Evolutionary conservation across 176 grass and related monocot species (phyloP).

Genomic region (Calamus simplicifolius): DNA sequence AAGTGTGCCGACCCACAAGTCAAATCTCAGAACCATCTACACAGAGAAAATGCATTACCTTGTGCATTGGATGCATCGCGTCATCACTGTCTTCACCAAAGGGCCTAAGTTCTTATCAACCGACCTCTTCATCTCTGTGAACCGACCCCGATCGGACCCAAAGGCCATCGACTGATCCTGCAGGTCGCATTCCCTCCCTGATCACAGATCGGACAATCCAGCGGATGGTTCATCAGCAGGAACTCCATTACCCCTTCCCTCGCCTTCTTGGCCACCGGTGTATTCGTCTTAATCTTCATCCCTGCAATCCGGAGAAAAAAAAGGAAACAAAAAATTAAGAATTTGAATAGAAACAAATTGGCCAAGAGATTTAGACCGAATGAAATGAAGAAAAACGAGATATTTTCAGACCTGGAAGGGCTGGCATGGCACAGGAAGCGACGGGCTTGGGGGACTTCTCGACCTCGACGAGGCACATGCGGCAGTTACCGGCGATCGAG

Average conservation of each 20-base stretch:
- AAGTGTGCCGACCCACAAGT: no score
- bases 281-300: slow-evolving; percentile 99
- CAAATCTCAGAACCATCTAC: neutral
- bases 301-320: slow-evolving; percentile 30
- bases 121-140: slow-evolving; percentile 96
- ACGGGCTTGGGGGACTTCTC: slow-evolving; percentile 99
- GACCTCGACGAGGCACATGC: slow-evolving; percentile 99
- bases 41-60: slow-evolving; percentile 34
- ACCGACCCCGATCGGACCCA: slow-evolving; percentile 84
- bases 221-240: slow-evolving; percentile 90
- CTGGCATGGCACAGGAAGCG: slow-evolving; percentile 97
- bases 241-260: slow-evolving; percentile 99
- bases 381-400: neutral
- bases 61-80: slow-evolving; percentile 99
- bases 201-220: slow-evolving; percentile 96
- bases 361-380: no score
- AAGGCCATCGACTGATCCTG: slow-evolving; percentile 99
- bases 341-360: neutral
- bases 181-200: slow-evolving; percentile 96
- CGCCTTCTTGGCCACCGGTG: slow-evolving; percentile 90
- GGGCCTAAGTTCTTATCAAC: slow-evolving; percentile 98
- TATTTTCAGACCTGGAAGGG: slow-evolving; percentile 48
- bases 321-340: no score
- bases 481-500: slow-evolving; percentile 90
- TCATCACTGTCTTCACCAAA: slow-evolving; percentile 98